These are phyloP conservation scores for Neurospora sp. DNA, from an alignment of 2,329 filamentous ascomycete species.

Conservation along the genomic window DNA sequence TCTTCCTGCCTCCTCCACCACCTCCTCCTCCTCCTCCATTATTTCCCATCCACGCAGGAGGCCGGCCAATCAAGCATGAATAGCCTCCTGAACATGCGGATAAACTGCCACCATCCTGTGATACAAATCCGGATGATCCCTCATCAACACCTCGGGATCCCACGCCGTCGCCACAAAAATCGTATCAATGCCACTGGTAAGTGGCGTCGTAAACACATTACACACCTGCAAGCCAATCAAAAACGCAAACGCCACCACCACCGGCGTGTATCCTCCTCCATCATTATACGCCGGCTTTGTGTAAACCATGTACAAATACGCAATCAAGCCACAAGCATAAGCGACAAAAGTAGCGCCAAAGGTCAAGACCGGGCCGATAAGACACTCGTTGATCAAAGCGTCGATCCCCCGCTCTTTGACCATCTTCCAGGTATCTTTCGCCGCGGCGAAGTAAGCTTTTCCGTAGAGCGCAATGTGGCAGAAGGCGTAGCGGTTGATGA, in stretches of 20 bases:
- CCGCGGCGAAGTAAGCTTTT: slow-evolving; percentile 74
- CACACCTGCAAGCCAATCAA: slow-evolving; percentile 84
- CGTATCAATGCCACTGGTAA: slow-evolving; percentile 82
- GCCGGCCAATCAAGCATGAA: slow-evolving; percentile 43
- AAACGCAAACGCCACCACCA: slow-evolving; percentile 78
- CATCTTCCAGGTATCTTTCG: slow-evolving; percentile 85
- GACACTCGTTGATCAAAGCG: slow-evolving; percentile 79
- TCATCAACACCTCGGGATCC: slow-evolving; percentile 64
- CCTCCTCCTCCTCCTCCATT: background rate
- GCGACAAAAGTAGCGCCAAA: slow-evolving; percentile 78
- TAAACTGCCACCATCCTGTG: slow-evolving; percentile 71
- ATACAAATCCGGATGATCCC: slow-evolving; percentile 76
- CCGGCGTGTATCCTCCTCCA: slow-evolving; percentile 57
- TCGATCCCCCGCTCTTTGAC: slow-evolving; percentile 89
- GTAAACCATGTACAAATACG: slow-evolving; percentile 79
- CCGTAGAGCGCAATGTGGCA: slow-evolving; percentile 90
- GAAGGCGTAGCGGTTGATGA: slow-evolving; percentile 88
- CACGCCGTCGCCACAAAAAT: slow-evolving; percentile 74
- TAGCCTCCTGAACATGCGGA: slow-evolving; percentile 70
- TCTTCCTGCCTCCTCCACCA: no score
- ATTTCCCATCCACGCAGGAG: background rate
- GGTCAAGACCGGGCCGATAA: slow-evolving; percentile 64
- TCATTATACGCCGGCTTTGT: slow-evolving; percentile 72
- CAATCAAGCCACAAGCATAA: slow-evolving; percentile 70
- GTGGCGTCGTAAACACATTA: slow-evolving; percentile 80